Evolutionary conservation across 2,329 filamentous ascomycete species (phyloP).

Genomic region (Talaromyces sp.): DNA sequence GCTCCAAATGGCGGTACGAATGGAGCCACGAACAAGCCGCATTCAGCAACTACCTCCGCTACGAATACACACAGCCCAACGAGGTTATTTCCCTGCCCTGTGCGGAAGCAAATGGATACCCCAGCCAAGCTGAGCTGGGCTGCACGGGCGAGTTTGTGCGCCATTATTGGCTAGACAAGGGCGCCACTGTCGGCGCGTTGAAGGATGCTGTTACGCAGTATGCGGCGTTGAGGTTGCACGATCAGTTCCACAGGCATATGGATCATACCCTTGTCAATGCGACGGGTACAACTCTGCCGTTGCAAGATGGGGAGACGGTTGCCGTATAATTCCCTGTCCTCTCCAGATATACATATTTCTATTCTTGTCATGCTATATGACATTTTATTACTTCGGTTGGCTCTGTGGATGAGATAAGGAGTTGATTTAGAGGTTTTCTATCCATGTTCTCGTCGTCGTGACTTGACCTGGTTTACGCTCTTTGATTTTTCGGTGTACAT

Average conservation of each 20-base stretch:
- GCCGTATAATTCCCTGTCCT: background rate
- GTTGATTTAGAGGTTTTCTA: constrained; percentile 1
- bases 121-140: background rate
- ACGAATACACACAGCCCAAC: constrained; percentile 5
- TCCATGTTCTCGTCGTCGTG: background rate
- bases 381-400: background rate
- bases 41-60: constrained; percentile 17
- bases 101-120: constrained; percentile 17
- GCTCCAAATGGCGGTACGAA: constrained; percentile 18
- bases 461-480: background rate
- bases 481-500: constrained; percentile 5
- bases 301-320: constrained; percentile 9
- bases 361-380: background rate
- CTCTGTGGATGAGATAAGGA: constrained; percentile 1
- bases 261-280: constrained; percentile 14
- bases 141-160: constrained; percentile 17
- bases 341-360: background rate
- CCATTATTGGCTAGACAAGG: constrained; percentile 16
- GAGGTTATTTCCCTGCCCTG: constrained; percentile 14
- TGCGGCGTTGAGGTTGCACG: constrained; percentile 14
- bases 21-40: constrained; percentile 19
- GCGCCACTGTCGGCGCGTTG: constrained; percentile 1
- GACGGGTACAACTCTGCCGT: constrained; percentile 7
- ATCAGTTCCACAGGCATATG: constrained; percentile 14
- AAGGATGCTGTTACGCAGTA: constrained; percentile 15